Evolutionary conservation across 768 basidiomycete genomes (phyloP).

Genomic region (Dentipellis sp.): DNA sequence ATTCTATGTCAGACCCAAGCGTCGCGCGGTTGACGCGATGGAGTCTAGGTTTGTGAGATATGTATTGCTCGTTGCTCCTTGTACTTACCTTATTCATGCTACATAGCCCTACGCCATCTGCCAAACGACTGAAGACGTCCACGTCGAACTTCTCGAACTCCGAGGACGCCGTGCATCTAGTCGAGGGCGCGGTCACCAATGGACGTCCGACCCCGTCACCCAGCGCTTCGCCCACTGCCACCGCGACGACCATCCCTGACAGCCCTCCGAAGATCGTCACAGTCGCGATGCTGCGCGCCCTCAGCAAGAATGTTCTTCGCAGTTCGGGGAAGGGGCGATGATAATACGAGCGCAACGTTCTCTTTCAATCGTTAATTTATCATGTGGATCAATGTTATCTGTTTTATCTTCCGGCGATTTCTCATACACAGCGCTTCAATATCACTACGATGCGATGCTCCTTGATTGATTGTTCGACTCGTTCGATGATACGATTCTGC

Average conservation of each 20-base stretch:
- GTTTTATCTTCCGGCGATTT: too few relatives aligned
- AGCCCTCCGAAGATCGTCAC: constrained; percentile 5
- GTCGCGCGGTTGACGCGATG: constrained; percentile 10
- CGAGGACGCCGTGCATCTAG: background rate
- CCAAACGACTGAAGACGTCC: constrained; percentile 12
- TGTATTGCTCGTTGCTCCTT: background rate
- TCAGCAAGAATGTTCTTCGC: constrained; percentile 7
- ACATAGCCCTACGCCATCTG: constrained; percentile 9
- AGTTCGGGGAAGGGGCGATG: too few relatives aligned
- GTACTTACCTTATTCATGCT: background rate
- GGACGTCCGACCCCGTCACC: constrained; percentile 8
- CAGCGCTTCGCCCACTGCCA: constrained; percentile 5
- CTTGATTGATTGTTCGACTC: too few relatives aligned
- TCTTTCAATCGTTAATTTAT: too few relatives aligned
- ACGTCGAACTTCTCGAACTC: constrained; percentile 2
- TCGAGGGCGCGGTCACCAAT: background rate
- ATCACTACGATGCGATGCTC: too few relatives aligned
- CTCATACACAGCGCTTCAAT: too few relatives aligned
- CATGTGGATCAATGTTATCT: too few relatives aligned
- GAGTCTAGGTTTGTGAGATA: constrained; percentile 5
- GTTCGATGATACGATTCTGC: too few relatives aligned
- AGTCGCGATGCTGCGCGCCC: constrained; percentile 14
- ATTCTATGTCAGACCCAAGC: constrained; percentile 11
- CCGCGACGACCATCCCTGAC: constrained; percentile 7
- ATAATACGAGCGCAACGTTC: too few relatives aligned